Evolutionary conservation across 768 basidiomycete species (phyloP).

Genomic region (Suillus hirtellus): DNA sequence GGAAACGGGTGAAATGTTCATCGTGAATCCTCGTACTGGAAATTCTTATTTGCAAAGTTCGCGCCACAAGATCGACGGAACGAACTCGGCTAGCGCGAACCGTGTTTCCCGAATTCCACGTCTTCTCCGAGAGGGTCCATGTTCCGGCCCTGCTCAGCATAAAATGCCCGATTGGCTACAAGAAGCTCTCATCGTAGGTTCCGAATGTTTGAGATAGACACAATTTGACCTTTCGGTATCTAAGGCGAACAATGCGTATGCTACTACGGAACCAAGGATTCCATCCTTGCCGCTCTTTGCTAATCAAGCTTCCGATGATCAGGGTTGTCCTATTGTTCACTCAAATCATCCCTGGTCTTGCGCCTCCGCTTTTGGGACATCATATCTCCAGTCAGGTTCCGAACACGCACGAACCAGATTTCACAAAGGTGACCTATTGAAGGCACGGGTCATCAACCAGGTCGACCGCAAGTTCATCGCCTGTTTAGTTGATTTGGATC

Average conservation of each 20-base stretch:
- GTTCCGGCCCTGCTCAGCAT: constrained; percentile 15
- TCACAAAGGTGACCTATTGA: constrained; percentile 51
- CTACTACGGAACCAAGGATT: constrained; percentile 48
- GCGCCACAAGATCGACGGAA: constrained; percentile 10
- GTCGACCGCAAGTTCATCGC: constrained; percentile 91
- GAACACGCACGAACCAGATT: constrained; percentile 39
- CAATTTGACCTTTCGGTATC: constrained; percentile 14
- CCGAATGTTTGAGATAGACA: constrained; percentile 13
- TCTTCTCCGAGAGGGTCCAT: constrained; percentile 7
- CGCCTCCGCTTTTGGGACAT: constrained; percentile 17
- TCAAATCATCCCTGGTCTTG: constrained; percentile 16
- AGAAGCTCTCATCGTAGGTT: constrained; percentile 55
- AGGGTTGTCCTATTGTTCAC: constrained; percentile 6
- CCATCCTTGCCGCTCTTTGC: constrained; percentile 30
- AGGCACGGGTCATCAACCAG: constrained; percentile 71
- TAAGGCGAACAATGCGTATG: constrained; percentile 60
- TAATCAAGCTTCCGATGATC: constrained; percentile 18
- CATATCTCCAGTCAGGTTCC: constrained; percentile 16
- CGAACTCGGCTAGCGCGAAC: constrained; percentile 12
- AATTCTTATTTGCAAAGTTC: constrained; percentile 51
- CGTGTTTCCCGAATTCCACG: constrained; percentile 20
- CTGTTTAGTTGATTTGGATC: constrained; percentile 50
- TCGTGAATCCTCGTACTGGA: constrained; percentile 69
- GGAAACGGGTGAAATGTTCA: constrained; percentile 58
- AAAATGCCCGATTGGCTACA: constrained; percentile 63